phyloP scores from a whole-genome alignment of 2,329 filamentous ascomycete genomes.

The Mollisia scopiformis region DNA sequence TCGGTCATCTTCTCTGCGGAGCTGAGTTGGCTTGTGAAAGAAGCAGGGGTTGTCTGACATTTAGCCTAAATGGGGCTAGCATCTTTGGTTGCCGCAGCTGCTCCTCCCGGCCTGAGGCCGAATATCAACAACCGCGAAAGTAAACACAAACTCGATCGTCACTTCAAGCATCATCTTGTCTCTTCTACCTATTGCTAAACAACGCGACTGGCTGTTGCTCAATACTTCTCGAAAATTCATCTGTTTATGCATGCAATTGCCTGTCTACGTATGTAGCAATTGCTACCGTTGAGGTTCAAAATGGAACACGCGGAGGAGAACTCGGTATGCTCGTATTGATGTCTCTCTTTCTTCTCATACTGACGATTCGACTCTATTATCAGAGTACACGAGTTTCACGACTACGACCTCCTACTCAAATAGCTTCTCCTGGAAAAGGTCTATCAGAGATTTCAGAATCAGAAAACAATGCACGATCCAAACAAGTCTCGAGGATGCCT shows the following conservation, averaged over 20 bases:
- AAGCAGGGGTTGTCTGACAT: too few species aligned
- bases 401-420: slow-evolving; percentile 30
- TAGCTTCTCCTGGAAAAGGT: slow-evolving; percentile 36
- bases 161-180: too few species aligned
- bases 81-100: neutral
- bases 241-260: slow-evolving; percentile 27
- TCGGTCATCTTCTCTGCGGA: slow-evolving; percentile 1
- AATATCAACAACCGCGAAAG: neutral
- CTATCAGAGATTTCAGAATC: slow-evolving; percentile 62
- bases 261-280: slow-evolving; percentile 25
- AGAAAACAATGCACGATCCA: slow-evolving; percentile 59
- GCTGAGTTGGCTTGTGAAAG: neutral
- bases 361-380: slow-evolving; percentile 9
- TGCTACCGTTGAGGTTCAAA: slow-evolving; percentile 20
- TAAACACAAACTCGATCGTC: neutral
- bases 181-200: neutral
- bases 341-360: neutral
- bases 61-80: neutral
- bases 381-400: slow-evolving; percentile 34
- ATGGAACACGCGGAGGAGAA: slow-evolving; percentile 35
- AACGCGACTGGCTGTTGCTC: neutral
- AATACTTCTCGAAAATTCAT: neutral
- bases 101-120: too few species aligned
- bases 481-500: slow-evolving; percentile 45
- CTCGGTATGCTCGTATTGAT: slow-evolving; percentile 22